Conservation (phyloP, 1,139 yeast species). For the Pichia sp. region DNA sequence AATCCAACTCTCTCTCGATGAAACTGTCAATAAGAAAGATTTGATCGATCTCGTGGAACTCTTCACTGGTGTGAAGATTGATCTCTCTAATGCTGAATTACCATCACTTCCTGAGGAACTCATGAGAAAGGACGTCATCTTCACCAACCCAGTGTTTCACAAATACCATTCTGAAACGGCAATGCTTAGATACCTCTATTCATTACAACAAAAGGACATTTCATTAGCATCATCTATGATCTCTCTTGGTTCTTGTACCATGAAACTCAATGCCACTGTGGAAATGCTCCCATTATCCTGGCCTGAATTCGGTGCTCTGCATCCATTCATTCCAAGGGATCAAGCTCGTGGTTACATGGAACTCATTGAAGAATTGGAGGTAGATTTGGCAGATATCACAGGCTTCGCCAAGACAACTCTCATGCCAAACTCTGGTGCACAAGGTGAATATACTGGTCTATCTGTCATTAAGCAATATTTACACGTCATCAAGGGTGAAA, state of each 20-base stretch:
- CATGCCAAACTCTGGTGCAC: conserved; percentile 98
- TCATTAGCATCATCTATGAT: conserved; percentile 96
- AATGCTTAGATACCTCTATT: conserved; percentile 83
- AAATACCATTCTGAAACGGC: conserved; percentile 90
- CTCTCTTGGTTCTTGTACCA: conserved; percentile 95
- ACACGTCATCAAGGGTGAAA: conserved; percentile 57
- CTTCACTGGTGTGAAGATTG: conserved; percentile 37
- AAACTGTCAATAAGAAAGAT: conserved; percentile 66
- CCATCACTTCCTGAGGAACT: conserved; percentile 50
- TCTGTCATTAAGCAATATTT: conserved; percentile 79
- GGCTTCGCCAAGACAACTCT: conserved; percentile 88
- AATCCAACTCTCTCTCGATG: conserved; percentile 78
- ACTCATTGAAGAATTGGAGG: conserved; percentile 67
- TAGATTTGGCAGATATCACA: conserved; percentile 87
- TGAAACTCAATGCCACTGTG: conserved; percentile 93
- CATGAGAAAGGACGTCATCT: conserved; percentile 55
- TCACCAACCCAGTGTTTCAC: conserved; percentile 76
- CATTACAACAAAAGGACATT: conserved; percentile 79
- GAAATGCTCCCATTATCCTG: conserved; percentile 93
- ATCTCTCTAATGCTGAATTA: conserved; percentile 27
- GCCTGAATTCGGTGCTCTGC: conserved; percentile 84
- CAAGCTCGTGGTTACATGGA: conserved; percentile 84
- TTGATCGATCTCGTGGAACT: conserved; percentile 48
- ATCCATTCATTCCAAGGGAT: conserved; percentile 85
- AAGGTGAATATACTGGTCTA: conserved; percentile 95